Percentiles rank a stretch among this genome's conserved stretches.
phyloP scores from a whole-genome alignment of 2,329 filamentous ascomycete species.

The Cladosporium oxysporum region DNA sequence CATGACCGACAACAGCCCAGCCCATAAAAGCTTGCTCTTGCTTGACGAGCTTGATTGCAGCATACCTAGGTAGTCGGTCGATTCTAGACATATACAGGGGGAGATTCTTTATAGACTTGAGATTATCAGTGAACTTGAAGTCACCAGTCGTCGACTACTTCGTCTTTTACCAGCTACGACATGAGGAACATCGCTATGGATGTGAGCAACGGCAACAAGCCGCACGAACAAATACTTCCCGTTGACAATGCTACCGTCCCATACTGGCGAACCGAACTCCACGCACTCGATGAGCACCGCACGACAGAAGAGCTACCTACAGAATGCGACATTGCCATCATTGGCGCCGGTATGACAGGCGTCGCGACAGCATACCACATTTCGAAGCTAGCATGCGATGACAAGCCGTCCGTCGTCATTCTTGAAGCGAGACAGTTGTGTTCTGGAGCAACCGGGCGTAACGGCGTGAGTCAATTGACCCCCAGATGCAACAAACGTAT shows the following conservation, averaged over 20 bases:
- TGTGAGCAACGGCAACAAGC: background rate
- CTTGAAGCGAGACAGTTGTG: constrained; percentile 34
- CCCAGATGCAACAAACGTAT: no score
- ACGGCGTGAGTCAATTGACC: constrained; percentile 20
- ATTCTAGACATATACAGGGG: background rate
- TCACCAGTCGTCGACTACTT: no score
- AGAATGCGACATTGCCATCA: constrained; percentile 30
- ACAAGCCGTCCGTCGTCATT: constrained; percentile 26
- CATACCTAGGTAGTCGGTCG: background rate
- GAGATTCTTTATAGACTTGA: no score
- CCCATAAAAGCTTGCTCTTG: background rate
- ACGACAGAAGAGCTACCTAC: constrained; percentile 58
- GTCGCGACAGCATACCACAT: constrained; percentile 31
- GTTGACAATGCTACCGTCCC: constrained; percentile 25
- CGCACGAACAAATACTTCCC: constrained; percentile 21
- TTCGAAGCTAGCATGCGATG: background rate
- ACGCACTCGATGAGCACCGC: constrained; percentile 56
- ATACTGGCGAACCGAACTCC: constrained; percentile 49
- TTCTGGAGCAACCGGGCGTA: constrained; percentile 33
- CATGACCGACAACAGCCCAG: background rate
- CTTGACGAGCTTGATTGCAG: background rate
- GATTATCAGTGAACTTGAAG: no score
- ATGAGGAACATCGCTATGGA: background rate
- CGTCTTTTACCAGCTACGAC: background rate
- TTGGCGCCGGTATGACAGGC: constrained; percentile 33